Conservation (phyloP, 768 basidiomycete species). For the Auricularia heimuer region DNA sequence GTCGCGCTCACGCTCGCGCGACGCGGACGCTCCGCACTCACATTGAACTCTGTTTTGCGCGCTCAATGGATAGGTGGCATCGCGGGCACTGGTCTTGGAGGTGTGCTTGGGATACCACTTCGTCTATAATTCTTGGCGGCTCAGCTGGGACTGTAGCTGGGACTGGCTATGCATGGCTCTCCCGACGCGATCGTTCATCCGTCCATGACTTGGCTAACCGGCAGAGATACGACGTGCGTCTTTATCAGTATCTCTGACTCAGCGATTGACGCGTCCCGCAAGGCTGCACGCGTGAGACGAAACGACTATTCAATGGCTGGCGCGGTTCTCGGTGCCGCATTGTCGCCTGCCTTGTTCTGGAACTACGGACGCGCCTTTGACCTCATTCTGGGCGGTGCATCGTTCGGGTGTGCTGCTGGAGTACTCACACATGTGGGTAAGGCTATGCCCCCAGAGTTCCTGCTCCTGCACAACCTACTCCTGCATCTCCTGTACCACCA, state of each 20-base stretch:
- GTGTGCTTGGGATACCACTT: neutral
- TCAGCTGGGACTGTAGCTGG: slow-evolving; percentile 41
- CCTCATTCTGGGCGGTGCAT: neutral
- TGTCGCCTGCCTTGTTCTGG: slow-evolving; percentile 67
- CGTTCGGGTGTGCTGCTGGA: neutral
- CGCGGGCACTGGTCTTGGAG: slow-evolving; percentile 32
- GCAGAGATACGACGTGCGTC: neutral
- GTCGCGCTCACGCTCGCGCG: slow-evolving; percentile 40
- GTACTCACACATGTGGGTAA: neutral
- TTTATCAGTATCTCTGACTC: slow-evolving; percentile 2
- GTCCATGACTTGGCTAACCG: slow-evolving; percentile 11
- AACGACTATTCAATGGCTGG: slow-evolving; percentile 76
- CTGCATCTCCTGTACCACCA: too few relatives aligned
- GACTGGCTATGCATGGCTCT: slow-evolving; percentile 41
- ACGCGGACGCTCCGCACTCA: slow-evolving; percentile 45
- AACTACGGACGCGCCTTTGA: slow-evolving; percentile 20
- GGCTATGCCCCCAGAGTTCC: neutral
- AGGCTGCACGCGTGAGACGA: slow-evolving; percentile 50
- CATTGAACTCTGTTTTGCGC: slow-evolving; percentile 52
- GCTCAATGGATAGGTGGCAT: slow-evolving; percentile 66
- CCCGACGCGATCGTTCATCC: slow-evolving; percentile 47
- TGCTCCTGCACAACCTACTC: too few relatives aligned
- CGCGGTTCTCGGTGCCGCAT: slow-evolving; percentile 46
- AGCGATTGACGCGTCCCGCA: slow-evolving; percentile 1
- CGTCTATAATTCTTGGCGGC: slow-evolving; percentile 33